Percentiles rank a stretch among this genome's conserved stretches.
Conservation (phyloP, 2,329 filamentous ascomycete genomes). For the Cladosporium austrohemisphaericum region DNA sequence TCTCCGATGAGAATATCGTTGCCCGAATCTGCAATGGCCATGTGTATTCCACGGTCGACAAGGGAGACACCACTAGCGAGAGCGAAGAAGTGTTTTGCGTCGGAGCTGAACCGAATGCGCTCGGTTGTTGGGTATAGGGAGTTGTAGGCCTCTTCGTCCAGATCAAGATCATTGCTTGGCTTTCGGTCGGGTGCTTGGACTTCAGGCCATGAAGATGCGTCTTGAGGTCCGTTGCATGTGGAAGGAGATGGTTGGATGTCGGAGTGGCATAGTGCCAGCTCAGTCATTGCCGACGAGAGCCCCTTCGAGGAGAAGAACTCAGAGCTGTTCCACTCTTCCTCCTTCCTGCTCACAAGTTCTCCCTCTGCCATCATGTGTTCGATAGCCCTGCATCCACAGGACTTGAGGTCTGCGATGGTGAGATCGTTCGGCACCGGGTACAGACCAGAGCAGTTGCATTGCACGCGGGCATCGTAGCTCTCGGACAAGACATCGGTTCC, state of each 20-base stretch:
- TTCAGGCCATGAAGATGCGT: not conserved
- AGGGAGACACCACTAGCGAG: not conserved
- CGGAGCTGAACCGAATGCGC: conserved; percentile 7
- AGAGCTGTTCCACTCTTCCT: conserved; percentile 3
- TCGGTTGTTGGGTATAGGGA: conserved; percentile 5
- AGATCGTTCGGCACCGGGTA: not conserved
- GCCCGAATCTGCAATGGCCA: conserved; percentile 14
- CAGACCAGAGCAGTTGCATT: not conserved
- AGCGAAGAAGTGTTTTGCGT: conserved; percentile 14
- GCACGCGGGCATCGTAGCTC: conserved; percentile 1
- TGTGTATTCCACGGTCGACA: conserved; percentile 7
- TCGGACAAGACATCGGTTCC: conserved; percentile 4
- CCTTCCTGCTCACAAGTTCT: not conserved
- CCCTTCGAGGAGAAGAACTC: not conserved
- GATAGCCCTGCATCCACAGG: conserved; percentile 1
- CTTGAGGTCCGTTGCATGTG: not conserved
- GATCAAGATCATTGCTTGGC: not conserved
- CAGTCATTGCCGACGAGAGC: not conserved
- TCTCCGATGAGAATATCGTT: conserved; percentile 15
- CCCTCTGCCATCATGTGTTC: conserved; percentile 1
- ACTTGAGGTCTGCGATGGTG: not conserved
- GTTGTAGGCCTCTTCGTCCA: conserved; percentile 3
- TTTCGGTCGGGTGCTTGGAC: conserved; percentile 2
- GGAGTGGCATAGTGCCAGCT: not conserved
- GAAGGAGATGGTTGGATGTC: not conserved